These are phyloP conservation scores for Miamiensis avidus DNA, from an alignment of 169 alveolate genomes.

Conservation along the genomic window DNA sequence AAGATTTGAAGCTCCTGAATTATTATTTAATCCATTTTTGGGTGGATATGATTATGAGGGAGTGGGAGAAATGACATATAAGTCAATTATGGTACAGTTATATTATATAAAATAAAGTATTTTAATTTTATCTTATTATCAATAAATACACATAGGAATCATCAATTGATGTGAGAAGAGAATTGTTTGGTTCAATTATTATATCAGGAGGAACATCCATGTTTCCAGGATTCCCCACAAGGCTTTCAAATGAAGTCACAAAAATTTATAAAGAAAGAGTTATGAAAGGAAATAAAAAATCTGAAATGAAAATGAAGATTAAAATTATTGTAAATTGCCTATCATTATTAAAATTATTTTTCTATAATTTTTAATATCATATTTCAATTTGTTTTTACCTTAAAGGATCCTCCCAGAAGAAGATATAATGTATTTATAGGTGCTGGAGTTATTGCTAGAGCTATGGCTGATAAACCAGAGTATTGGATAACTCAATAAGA, in stretches of 20 bases:
- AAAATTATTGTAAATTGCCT: slow-evolving; percentile 34
- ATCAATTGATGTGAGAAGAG: slow-evolving; percentile 66
- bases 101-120: too few relatives aligned
- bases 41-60: slow-evolving; percentile 76
- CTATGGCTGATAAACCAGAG: slow-evolving; percentile 31
- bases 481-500: slow-evolving; percentile 69
- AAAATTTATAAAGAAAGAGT: slow-evolving; percentile 43
- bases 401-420: slow-evolving; percentile 79
- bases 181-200: slow-evolving; percentile 59
- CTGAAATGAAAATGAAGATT: slow-evolving; percentile 51
- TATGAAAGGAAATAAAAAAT: slow-evolving; percentile 45
- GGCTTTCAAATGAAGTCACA: slow-evolving; percentile 67
- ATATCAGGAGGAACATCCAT: slow-evolving; percentile 85
- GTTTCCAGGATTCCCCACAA: slow-evolving; percentile 85
- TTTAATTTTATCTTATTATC: background rate
- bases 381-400: background rate
- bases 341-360: too few relatives aligned
- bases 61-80: slow-evolving; percentile 61
- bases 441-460: slow-evolving; percentile 64
- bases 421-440: slow-evolving; percentile 78
- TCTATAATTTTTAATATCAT: too few relatives aligned
- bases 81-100: slow-evolving; percentile 49
- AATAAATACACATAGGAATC: slow-evolving; percentile 15
- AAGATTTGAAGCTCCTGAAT: slow-evolving; percentile 83
- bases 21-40: slow-evolving; percentile 73